Conservation (phyloP, 2,329 filamentous ascomycete species). For the Paraphaeosphaeria sporulosa region DNA sequence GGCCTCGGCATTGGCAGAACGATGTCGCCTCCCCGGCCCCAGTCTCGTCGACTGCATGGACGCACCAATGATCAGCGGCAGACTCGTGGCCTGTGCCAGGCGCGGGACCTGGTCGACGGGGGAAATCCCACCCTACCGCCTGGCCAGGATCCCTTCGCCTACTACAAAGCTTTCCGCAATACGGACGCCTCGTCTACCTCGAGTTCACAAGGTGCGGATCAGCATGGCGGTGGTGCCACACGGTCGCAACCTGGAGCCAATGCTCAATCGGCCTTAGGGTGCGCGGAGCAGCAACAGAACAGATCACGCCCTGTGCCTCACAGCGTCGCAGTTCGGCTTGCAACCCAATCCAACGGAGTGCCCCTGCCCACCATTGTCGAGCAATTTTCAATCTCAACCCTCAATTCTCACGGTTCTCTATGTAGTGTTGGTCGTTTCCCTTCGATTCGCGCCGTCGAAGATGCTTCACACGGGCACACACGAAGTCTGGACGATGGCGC, state of each 20-base stretch:
- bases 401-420: constrained; percentile 46
- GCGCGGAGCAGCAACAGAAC: constrained; percentile 25
- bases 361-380: constrained; percentile 56
- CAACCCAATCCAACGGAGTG: constrained; percentile 43
- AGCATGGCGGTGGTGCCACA: constrained; percentile 25
- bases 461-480: constrained; percentile 24
- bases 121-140: too few species aligned
- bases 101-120: constrained; percentile 19
- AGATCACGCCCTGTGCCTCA: constrained; percentile 31
- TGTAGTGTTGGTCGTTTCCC: constrained; percentile 29
- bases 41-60: constrained; percentile 18
- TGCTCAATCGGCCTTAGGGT: constrained; percentile 10
- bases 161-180: constrained; percentile 28
- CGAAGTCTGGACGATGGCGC: constrained; percentile 28
- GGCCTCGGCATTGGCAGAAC: not conserved
- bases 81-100: constrained; percentile 14
- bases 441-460: constrained; percentile 24
- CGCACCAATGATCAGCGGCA: constrained; percentile 20
- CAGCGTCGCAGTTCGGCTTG: constrained; percentile 34
- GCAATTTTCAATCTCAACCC: constrained; percentile 51
- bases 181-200: constrained; percentile 16
- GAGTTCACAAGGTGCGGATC: constrained; percentile 12
- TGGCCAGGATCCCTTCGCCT: constrained; percentile 28
- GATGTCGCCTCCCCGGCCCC: constrained; percentile 15
- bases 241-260: constrained; percentile 10